Evolutionary conservation across 2,329 filamentous ascomycete species (phyloP).

Genomic region (Cadophora luteo-olivacea): DNA sequence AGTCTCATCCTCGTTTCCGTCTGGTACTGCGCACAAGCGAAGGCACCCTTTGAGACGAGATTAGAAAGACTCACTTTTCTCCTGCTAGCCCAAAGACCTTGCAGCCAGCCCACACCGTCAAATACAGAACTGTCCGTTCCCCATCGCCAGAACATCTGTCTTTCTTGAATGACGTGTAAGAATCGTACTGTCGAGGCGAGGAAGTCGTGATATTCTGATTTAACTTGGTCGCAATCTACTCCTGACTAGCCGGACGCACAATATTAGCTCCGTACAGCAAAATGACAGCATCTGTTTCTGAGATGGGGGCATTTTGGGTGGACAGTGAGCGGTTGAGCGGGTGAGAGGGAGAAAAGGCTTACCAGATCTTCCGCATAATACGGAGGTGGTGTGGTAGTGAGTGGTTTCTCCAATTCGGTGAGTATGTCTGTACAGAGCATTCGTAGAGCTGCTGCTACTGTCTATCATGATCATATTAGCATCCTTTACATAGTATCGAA

Average conservation of each 20-base stretch:
- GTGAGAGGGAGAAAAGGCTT: not conserved
- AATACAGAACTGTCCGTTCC: slow-evolving; percentile 33
- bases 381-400: slow-evolving; percentile 13
- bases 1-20: not conserved
- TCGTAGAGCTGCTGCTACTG: slow-evolving; percentile 34
- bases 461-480: slow-evolving; percentile 23
- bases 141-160: slow-evolving; percentile 37
- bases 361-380: not conserved
- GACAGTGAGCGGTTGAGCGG: slow-evolving; percentile 2
- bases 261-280: slow-evolving; percentile 8
- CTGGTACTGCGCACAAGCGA: not conserved
- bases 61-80: slow-evolving; percentile 34
- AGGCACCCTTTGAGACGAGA: not conserved
- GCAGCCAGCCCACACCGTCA: slow-evolving; percentile 40
- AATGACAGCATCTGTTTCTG: too few species aligned
- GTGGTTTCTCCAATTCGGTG: slow-evolving; percentile 37
- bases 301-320: not conserved
- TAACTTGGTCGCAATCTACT: slow-evolving; percentile 26
- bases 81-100: slow-evolving; percentile 45
- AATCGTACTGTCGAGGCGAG: slow-evolving; percentile 39
- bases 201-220: slow-evolving; percentile 40
- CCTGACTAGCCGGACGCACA: not conserved
- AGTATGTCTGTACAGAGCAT: slow-evolving; percentile 36
- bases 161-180: slow-evolving; percentile 40
- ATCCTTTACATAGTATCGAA: not conserved